Evolutionary conservation across 257 asterid genomes (phyloP).

Genomic region (Leptodermis oblonga): DNA sequence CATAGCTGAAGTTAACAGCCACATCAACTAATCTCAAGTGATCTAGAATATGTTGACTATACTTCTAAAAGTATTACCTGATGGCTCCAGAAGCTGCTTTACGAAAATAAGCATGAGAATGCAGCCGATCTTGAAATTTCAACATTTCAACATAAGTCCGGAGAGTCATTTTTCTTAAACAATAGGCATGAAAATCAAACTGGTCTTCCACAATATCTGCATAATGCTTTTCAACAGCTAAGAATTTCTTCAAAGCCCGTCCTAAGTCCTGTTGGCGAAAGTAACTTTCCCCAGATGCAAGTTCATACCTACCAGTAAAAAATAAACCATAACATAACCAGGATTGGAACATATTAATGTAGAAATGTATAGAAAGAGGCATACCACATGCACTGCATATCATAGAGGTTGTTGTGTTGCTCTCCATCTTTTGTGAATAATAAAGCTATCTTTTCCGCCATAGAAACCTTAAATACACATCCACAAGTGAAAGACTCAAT

Average conservation of each 20-base stretch:
- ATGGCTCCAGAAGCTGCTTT: slow-evolving; percentile 92
- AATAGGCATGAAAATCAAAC: slow-evolving; percentile 95
- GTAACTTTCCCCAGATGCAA: slow-evolving; percentile 94
- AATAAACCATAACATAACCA: not conserved
- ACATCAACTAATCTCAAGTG: slow-evolving; percentile 5
- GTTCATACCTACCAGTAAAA: slow-evolving; percentile 64
- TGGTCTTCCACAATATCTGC: slow-evolving; percentile 95
- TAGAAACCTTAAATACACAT: slow-evolving; percentile 51
- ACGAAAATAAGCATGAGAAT: slow-evolving; percentile 82
- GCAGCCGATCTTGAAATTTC: slow-evolving; percentile 90
- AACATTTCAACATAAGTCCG: slow-evolving; percentile 90
- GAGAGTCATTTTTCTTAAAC: slow-evolving; percentile 97
- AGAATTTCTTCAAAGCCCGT: slow-evolving; percentile 91
- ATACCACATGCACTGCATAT: slow-evolving; percentile 99
- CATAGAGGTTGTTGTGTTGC: slow-evolving; percentile 91
- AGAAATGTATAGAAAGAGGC: slow-evolving; percentile 18
- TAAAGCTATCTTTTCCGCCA: slow-evolving; percentile 93
- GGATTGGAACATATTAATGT: not conserved
- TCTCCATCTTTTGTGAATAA: slow-evolving; percentile 99
- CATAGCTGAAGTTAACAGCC: not conserved
- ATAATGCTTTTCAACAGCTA: slow-evolving; percentile 97
- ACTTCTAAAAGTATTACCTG: slow-evolving; percentile 41
- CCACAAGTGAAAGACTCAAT: slow-evolving; percentile 15
- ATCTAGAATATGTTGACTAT: not conserved
- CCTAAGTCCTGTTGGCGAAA: slow-evolving; percentile 95